Conservation (phyloP, 106 monocot species). For the Apostasia ramifera region DNA sequence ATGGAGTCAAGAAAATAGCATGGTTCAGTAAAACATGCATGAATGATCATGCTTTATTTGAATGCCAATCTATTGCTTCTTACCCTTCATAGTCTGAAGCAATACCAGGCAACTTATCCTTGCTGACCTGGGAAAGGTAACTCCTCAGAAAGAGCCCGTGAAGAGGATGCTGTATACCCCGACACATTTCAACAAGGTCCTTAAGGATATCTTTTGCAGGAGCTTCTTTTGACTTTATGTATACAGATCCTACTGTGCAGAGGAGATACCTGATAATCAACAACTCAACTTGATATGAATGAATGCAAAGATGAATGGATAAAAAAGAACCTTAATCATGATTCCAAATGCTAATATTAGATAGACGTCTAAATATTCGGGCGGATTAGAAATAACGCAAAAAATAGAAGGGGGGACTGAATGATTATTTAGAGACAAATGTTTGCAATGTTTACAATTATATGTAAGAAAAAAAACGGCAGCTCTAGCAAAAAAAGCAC, state of each 20-base stretch:
- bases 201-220: slow-evolving; percentile 94
- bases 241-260: slow-evolving; percentile 95
- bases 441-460: too few species aligned
- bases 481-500: too few species aligned
- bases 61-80: slow-evolving; percentile 4
- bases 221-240: slow-evolving; percentile 95
- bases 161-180: slow-evolving; percentile 87
- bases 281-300: not conserved
- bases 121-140: slow-evolving; percentile 88
- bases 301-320: not conserved
- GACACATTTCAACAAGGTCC: slow-evolving; percentile 97
- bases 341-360: too few species aligned
- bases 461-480: too few species aligned
- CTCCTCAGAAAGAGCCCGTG: slow-evolving; percentile 94
- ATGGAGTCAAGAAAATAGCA: not conserved
- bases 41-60: not conserved
- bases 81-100: slow-evolving; percentile 98
- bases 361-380: too few species aligned
- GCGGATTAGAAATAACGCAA: too few species aligned
- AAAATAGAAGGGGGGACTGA: too few species aligned
- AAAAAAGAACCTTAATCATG: not conserved
- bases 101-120: slow-evolving; percentile 92
- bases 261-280: slow-evolving; percentile 66
- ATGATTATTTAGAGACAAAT: too few species aligned
- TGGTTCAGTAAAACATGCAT: not conserved